phyloP scores from a whole-genome alignment of 306 rosid genomes.

The Cicer arietinum region DNA sequence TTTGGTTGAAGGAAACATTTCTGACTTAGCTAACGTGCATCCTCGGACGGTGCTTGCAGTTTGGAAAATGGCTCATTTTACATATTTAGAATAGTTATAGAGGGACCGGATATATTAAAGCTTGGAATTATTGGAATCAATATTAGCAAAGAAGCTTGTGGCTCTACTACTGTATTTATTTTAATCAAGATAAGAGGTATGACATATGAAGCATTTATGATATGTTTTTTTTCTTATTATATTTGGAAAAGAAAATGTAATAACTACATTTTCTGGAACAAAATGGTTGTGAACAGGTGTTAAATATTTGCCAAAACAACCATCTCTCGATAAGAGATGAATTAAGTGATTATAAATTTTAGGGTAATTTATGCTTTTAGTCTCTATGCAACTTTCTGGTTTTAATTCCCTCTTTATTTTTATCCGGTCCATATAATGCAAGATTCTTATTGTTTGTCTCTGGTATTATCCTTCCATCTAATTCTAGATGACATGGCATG shows the following conservation, averaged over 20 bases:
- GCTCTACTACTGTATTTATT: neutral
- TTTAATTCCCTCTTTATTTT: no score
- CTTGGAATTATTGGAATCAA: neutral
- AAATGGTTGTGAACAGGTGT: neutral
- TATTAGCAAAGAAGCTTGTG: neutral
- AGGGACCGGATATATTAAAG: neutral
- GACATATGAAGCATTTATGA: neutral
- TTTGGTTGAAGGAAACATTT: neutral
- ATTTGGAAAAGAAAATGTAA: neutral
- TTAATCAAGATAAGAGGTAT: no score
- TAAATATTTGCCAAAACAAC: neutral
- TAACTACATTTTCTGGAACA: neutral
- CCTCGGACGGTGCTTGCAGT: neutral
- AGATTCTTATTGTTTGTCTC: no score
- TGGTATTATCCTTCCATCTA: no score
- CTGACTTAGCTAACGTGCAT: neutral
- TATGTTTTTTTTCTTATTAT: neutral
- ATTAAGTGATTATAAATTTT: constrained; percentile 6
- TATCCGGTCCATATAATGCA: no score
- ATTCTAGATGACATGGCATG: no score
- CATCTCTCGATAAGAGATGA: neutral
- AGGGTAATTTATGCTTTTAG: no score
- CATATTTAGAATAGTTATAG: neutral
- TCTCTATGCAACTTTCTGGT: no score
- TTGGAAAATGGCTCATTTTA: neutral